Evolutionary conservation across 257 asterid genomes (phyloP), one percentile per base, ranked within the genome.

Genomic region (Solanum verrucosum): DNA sequence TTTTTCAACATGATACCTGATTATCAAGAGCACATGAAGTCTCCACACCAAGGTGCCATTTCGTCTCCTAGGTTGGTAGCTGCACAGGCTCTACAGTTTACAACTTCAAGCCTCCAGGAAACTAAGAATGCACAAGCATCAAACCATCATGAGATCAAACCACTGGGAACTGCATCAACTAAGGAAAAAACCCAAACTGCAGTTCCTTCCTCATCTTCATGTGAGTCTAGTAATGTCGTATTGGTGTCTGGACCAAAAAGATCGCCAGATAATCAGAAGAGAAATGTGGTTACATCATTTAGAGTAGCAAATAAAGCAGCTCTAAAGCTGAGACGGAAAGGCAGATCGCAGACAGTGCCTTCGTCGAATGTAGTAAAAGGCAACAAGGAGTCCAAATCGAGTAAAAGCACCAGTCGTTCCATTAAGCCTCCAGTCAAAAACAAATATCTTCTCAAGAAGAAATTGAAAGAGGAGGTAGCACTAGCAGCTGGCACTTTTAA

Each of bases 261-360:
- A 91, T 88, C 74, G 52, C 87, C 89, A 56, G 87, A 90, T 77
- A 90, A 85, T 87, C 88, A 85, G 44, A 87, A 67, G 75, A 89
- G 90, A 90, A 89, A 87, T 89, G 81, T 89, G 65, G 91, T 90
- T 60, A 33, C 90, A 33, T 88, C 95, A 70, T 78, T 83, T 88
- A 91, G 90, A 89, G 91, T 86, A n/a, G 90, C 89, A 6, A 92
- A 92, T 49, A 94, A 91, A 90, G 84, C 93, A 60, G 90, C 92
- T n/a, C 93, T 94, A 27, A 96, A 92, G 92, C 88, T 70, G 87
- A 92, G 93, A 73, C 90, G 95, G 88, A 96, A 95, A 89, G 90
- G 93, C 18, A 94, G 90, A 88, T 84, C 85, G 84, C 97, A 87
- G 87, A 87, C 88, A 21, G 88, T 88, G 84, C 83, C 95, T 87